phyloP scores from a whole-genome alignment of 2,329 filamentous ascomycete genomes.

The Penicillium sp. region DNA sequence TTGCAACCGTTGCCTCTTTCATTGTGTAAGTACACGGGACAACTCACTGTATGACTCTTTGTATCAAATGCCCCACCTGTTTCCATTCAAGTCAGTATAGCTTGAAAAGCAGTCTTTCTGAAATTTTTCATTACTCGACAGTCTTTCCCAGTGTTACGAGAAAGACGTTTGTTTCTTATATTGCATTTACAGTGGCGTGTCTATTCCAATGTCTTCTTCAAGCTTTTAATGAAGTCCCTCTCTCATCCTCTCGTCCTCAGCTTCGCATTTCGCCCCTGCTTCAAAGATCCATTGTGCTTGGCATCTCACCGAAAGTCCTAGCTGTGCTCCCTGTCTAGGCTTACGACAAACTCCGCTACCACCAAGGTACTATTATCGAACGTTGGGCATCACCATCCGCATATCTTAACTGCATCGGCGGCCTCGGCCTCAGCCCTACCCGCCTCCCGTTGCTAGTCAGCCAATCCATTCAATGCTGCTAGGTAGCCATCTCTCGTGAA shows the following conservation, averaged over 20 bases:
- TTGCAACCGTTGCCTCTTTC: neutral
- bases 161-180: slow-evolving; percentile 10
- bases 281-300: neutral
- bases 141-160: slow-evolving; percentile 10
- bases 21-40: slow-evolving; percentile 8
- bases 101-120: slow-evolving; percentile 9
- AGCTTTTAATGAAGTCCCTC: slow-evolving; percentile 5
- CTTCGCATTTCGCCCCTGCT: neutral
- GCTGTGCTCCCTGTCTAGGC: neutral
- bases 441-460: slow-evolving; percentile 5
- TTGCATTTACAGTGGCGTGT: slow-evolving; percentile 13
- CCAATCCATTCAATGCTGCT: slow-evolving; percentile 22
- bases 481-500: slow-evolving; percentile 14
- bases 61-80: slow-evolving; percentile 30
- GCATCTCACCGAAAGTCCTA: neutral
- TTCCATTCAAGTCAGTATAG: slow-evolving; percentile 21
- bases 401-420: slow-evolving; percentile 8
- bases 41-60: slow-evolving; percentile 15
- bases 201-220: slow-evolving; percentile 11
- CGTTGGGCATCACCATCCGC: slow-evolving; percentile 23
- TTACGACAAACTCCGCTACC: neutral
- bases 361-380: neutral
- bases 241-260: slow-evolving; percentile 2
- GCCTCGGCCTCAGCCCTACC: slow-evolving; percentile 19
- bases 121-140: slow-evolving; percentile 6